Percentiles rank a stretch among this genome's conserved stretches.
Evolutionary conservation across 176 grass and related monocot genomes (phyloP).

Genomic region (Musa itinerans): DNA sequence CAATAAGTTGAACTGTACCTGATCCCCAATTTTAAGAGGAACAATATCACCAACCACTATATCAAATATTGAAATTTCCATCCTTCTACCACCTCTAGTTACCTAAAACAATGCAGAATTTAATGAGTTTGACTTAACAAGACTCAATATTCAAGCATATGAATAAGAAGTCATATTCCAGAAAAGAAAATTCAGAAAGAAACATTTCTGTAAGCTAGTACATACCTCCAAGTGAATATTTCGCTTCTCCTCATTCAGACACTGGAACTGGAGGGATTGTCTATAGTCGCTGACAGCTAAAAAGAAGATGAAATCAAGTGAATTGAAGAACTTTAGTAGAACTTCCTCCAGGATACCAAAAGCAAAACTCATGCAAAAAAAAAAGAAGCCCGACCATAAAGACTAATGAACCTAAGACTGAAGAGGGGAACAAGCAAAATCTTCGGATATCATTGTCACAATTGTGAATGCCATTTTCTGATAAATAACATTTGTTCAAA

Average conservation of each 20-base stretch:
- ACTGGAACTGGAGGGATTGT: constrained; percentile 91
- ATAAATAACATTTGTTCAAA: too few relatives aligned
- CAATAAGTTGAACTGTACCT: constrained; percentile 44
- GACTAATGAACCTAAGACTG: too few relatives aligned
- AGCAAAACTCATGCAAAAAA: background rate
- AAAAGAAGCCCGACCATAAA: background rate
- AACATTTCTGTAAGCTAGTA: constrained; percentile 12
- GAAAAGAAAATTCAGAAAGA: constrained; percentile 7
- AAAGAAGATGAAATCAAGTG: constrained; percentile 14
- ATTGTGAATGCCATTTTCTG: too few relatives aligned
- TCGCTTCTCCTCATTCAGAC: constrained; percentile 94
- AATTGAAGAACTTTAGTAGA: background rate
- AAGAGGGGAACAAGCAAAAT: too few relatives aligned
- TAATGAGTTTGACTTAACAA: constrained; percentile 6
- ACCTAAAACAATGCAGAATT: constrained; percentile 38
- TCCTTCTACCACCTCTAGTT: constrained; percentile 82
- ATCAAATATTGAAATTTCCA: constrained; percentile 78
- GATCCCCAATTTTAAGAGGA: constrained; percentile 97
- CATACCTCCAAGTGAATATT: constrained; percentile 91
- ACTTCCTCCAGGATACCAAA: background rate
- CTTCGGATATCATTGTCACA: too few relatives aligned
- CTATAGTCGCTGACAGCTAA: constrained; percentile 84
- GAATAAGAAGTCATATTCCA: background rate
- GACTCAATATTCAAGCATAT: constrained; percentile 9
- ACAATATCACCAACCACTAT: constrained; percentile 85